These are phyloP conservation scores for Trichoderma hamatum DNA, from an alignment of 2,329 filamentous ascomycete genomes.

Conservation along the genomic window DNA sequence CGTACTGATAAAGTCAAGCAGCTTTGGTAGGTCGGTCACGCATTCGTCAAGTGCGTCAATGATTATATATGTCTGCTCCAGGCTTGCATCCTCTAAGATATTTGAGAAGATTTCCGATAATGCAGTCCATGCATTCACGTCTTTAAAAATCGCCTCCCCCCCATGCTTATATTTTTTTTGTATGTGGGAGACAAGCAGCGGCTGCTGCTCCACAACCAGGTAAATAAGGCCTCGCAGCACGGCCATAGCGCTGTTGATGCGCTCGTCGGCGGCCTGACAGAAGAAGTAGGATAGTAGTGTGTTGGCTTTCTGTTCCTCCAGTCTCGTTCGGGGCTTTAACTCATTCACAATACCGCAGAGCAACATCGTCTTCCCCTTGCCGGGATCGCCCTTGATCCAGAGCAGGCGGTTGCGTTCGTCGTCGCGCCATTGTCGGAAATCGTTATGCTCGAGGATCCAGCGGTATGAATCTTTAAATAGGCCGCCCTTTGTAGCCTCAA, in stretches of 20 bases:
- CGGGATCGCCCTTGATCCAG: slow-evolving; percentile 2
- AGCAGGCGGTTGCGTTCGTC: not conserved
- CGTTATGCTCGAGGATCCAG: not conserved
- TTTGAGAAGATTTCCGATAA: not conserved
- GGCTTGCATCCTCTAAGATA: not conserved
- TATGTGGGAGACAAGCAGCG: not conserved
- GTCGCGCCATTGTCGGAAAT: not conserved
- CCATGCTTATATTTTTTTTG: not conserved
- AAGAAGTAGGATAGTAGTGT: not conserved
- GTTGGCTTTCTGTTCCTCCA: not conserved
- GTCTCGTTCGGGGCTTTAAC: not conserved
- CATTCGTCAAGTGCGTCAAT: slow-evolving; percentile 53
- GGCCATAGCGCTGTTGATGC: not conserved
- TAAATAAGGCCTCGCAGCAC: not conserved
- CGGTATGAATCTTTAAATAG: no score
- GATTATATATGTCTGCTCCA: slow-evolving; percentile 34
- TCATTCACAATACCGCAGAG: not conserved
- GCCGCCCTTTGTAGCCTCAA: no score
- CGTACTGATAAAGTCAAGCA: slow-evolving; percentile 42
- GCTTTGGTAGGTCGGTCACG: slow-evolving; percentile 35
- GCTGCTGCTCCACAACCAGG: not conserved
- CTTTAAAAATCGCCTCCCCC: not conserved
- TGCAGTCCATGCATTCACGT: not conserved
- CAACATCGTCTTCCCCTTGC: slow-evolving; percentile 5
- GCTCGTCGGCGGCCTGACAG: not conserved